Evolutionary conservation across 495 filamentous ascomycete genomes (phyloP).

Genomic region (Penicillium daleae): DNA sequence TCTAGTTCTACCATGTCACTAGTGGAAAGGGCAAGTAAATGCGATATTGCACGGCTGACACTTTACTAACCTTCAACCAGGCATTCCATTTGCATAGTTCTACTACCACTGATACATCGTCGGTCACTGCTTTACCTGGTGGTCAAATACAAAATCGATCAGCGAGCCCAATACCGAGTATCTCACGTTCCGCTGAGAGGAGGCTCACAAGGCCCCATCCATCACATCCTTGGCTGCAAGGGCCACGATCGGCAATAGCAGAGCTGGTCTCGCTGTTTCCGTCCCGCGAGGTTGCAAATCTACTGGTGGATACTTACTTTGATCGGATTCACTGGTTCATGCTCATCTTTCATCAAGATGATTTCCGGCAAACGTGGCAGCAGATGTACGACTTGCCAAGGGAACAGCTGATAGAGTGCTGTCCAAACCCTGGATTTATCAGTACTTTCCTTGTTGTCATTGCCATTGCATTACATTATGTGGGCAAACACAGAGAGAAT

Average conservation of each 20-base stretch:
- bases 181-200: background rate
- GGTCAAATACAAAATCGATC: background rate
- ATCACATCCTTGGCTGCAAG: slow-evolving; percentile 1
- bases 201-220: background rate
- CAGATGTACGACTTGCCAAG: slow-evolving; percentile 19
- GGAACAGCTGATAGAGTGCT: background rate
- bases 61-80: slow-evolving; percentile 4
- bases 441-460: slow-evolving; percentile 36
- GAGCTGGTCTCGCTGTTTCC: slow-evolving; percentile 28
- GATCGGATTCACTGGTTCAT: slow-evolving; percentile 45
- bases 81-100: slow-evolving; percentile 33
- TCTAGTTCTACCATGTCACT: slow-evolving; percentile 39
- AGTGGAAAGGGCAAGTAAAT: slow-evolving; percentile 27
- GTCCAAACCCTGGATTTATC: slow-evolving; percentile 25
- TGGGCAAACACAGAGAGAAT: slow-evolving; percentile 14
- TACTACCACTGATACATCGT: slow-evolving; percentile 13
- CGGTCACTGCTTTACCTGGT: slow-evolving; percentile 32
- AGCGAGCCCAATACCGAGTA: slow-evolving; percentile 7
- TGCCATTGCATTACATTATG: slow-evolving; percentile 37
- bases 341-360: slow-evolving; percentile 41
- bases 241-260: slow-evolving; percentile 1
- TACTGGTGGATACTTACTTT: slow-evolving; percentile 45
- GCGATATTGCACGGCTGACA: background rate
- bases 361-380: slow-evolving; percentile 38
- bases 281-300: slow-evolving; percentile 22